A percentile compares a stretch with the other conserved stretches of the same genome.
Evolutionary conservation across 371 early-diverging fungal genomes (phyloP).

Genomic region (Mucor piriformis): DNA sequence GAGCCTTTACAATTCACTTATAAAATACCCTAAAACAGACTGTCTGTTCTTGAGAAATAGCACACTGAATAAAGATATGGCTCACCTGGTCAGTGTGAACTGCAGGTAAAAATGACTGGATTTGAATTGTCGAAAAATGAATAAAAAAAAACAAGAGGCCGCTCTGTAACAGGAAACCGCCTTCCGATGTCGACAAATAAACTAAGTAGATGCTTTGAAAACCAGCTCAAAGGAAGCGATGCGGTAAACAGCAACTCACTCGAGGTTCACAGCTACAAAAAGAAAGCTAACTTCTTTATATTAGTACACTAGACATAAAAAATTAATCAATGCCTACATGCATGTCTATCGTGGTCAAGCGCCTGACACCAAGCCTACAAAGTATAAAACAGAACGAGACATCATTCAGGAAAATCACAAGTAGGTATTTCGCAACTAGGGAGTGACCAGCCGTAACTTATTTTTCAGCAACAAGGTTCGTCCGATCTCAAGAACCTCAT

Average conservation of each 20-base stretch:
- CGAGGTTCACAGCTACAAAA: background rate
- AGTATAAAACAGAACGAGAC: slow-evolving; percentile 70
- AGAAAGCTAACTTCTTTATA: background rate
- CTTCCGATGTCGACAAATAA: too few relatives aligned
- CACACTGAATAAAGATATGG: too few relatives aligned
- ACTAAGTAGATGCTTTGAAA: slow-evolving; percentile 24
- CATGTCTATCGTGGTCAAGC: slow-evolving; percentile 28
- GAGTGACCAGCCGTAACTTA: background rate
- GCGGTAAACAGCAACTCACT: too few relatives aligned
- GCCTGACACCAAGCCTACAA: slow-evolving; percentile 13
- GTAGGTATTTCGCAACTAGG: slow-evolving; percentile 3
- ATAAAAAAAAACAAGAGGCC: too few relatives aligned
- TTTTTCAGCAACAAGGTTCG: slow-evolving; percentile 15
- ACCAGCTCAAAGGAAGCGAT: slow-evolving; percentile 39
- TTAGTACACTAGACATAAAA: slow-evolving; percentile 59
- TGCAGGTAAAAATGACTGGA: too few relatives aligned
- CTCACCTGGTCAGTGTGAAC: too few relatives aligned
- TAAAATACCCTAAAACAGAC: too few relatives aligned
- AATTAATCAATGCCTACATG: slow-evolving; percentile 57
- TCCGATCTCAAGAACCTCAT: slow-evolving; percentile 40
- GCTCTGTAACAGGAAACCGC: too few relatives aligned
- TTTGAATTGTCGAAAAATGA: too few relatives aligned
- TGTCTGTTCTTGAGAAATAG: too few relatives aligned
- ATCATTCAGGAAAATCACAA: slow-evolving; percentile 39
- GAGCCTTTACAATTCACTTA: too few relatives aligned